Percentiles rank a stretch among this genome's conserved stretches.
These are phyloP conservation scores for Penicillium canescens DNA, from an alignment of 495 filamentous ascomycete species.

Conservation along the genomic window DNA sequence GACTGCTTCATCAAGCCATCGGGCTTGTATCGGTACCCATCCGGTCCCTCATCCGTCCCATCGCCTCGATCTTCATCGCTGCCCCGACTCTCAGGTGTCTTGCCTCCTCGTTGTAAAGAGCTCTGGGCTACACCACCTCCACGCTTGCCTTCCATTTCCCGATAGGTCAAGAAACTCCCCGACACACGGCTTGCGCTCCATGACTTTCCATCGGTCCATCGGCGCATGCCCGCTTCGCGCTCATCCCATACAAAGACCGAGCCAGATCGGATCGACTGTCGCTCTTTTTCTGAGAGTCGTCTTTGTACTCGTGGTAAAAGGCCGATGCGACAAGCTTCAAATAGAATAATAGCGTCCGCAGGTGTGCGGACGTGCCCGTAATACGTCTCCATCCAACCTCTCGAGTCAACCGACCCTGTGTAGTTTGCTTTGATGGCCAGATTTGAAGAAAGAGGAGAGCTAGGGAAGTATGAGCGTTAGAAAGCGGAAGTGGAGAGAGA, in stretches of 20 bases:
- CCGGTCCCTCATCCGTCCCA: constrained; percentile 78
- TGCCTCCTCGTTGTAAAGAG: constrained; percentile 59
- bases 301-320: constrained; percentile 89
- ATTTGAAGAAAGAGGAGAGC: constrained; percentile 1
- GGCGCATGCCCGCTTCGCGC: constrained; percentile 93
- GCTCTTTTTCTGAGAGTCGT: constrained; percentile 93
- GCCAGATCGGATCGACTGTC: constrained; percentile 89
- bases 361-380: constrained; percentile 89
- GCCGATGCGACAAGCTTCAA: constrained; percentile 92
- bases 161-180: constrained; percentile 94
- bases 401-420: constrained; percentile 26
- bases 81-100: constrained; percentile 78
- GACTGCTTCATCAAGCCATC: constrained; percentile 99
- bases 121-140: constrained; percentile 60
- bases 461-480: constrained; percentile 3
- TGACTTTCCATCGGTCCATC: constrained; percentile 98
- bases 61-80: constrained; percentile 77
- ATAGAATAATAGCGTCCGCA: constrained; percentile 92
- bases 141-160: constrained; percentile 98
- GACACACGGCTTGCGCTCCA: constrained; percentile 98
- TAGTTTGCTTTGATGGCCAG: constrained; percentile 32
- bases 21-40: constrained; percentile 96
- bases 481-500: constrained; percentile 18
- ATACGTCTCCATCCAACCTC: constrained; percentile 86
- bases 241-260: constrained; percentile 99